Percentiles rank a stretch among this genome's conserved stretches.
Evolutionary conservation across 2,329 filamentous ascomycete genomes (phyloP).

Genomic region (Coniochaeta ligniaria): DNA sequence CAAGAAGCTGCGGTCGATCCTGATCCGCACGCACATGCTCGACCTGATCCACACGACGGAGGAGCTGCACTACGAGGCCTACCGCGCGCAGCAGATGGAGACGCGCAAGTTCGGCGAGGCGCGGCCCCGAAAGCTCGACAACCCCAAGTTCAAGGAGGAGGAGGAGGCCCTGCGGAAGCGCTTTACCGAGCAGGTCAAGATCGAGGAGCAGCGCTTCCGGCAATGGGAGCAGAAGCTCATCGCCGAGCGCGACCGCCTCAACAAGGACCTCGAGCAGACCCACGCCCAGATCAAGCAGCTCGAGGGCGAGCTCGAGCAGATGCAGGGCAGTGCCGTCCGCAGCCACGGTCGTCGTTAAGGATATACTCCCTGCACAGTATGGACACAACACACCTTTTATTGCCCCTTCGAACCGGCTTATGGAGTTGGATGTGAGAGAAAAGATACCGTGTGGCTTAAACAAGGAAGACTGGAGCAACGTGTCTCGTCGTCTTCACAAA

Average conservation of each 20-base stretch:
- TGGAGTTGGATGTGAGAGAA: constrained; percentile 1
- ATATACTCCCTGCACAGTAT: background rate
- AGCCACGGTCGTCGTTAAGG: constrained; percentile 83
- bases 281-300: constrained; percentile 90
- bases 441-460: constrained; percentile 1
- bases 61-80: constrained; percentile 98
- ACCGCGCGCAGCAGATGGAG: constrained; percentile 99
- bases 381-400: background rate
- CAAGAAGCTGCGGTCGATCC: constrained; percentile 98
- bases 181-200: constrained; percentile 99
- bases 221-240: constrained; percentile 99
- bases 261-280: constrained; percentile 98
- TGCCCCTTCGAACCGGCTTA: background rate
- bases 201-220: constrained; percentile 98
- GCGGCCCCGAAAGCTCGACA: constrained; percentile 93
- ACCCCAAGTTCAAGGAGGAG: constrained; percentile 99
- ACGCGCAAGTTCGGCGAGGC: constrained; percentile 99
- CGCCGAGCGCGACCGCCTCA: constrained; percentile 93
- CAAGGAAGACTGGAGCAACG: background rate
- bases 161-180: constrained; percentile 97
- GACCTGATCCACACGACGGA: constrained; percentile 99
- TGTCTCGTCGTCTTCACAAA: background rate
- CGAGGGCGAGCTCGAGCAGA: constrained; percentile 84
- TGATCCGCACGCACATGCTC: constrained; percentile 99
- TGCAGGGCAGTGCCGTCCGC: constrained; percentile 86